Evolutionary conservation across 2,329 filamentous ascomycete genomes (phyloP), one percentile per base, ranked within the genome.

Genomic region (Elsinoe ampelina): DNA sequence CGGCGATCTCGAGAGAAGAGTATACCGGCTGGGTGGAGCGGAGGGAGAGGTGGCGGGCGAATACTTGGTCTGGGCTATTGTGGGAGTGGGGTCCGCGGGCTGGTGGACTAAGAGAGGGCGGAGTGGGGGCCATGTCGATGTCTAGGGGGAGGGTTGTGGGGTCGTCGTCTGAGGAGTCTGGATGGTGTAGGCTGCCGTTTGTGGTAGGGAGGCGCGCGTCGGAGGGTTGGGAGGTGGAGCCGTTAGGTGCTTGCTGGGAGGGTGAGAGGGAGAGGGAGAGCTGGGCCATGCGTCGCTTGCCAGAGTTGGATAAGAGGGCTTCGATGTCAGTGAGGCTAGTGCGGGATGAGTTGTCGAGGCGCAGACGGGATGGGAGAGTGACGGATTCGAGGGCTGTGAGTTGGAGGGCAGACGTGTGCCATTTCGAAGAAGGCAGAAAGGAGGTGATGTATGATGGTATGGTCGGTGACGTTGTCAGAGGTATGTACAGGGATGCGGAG

Each of bases 361-460:
- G 78, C 30, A 95, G 72, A 2, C 92, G 80, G 1, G 88, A 85
- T 5, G 88, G 87, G 12, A 97, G 72, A 1, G 86, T 88, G 34
- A 86, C 81, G 20, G 83, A 89, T 69, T 97, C 93, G 11, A 95
- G 68, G 1, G 86, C 87, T 0, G 87, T 78, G 12, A 83, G 81
- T 60, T 95, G 78, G 12, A 96, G 72, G 1, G 86, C 91, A 11
- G 89, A 85, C 2, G 81, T 81, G 64, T 95, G 84, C 93, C 93
- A 98, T 57, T 78, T 73, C 0, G 87, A 93, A 6, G 73, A 70
- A 8, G 70, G 62, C 63, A 91, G 80, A 12, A 93, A 62, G 2
- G 71, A 71, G 32, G 55, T 59, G 4, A 91, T 68, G 60, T 82
- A 82, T 2, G 68, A 62, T 1, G 85, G 83, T 22, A 86, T 71